Base-by-base conservation (phyloP, 2,329 filamentous ascomycete species). In the Ophiosphaerella narmari region DNA sequence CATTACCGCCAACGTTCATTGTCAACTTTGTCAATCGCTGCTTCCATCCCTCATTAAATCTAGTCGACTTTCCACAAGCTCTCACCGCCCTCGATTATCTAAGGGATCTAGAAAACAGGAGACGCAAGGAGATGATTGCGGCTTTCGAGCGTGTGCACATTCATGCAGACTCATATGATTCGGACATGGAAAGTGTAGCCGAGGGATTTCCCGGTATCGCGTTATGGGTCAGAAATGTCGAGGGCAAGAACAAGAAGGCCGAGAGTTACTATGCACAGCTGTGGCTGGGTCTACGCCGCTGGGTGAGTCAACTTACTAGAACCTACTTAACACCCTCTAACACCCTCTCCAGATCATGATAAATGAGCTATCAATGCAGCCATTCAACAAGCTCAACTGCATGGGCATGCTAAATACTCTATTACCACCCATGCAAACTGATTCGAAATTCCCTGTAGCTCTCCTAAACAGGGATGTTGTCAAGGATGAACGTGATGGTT, bases 361-460 rank as follows among this genome's bases (percentile, higher is more conserved):
- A 69, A 86, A 87, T 60, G 85, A 87, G 60, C 78, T 88, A 60
- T 80, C 83, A 23, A 74, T 86, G 26, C 74, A 79, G 29, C 83
- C 84, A 0, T 86, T 85, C 71, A 83, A 84, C 74, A 86, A 85
- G 67, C 78, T 81, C 61, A 87, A 86, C 66, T 86, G 85, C 64
- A 77, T 86, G 55, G 85, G 83, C 45, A 85, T 88, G 80, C 80
- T 88, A 43, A 88, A 88, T 71, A 87, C 85, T 8, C 75, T 88
- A 26, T 84, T 86, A 55, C 85, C 85, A 7, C 84, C 85, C 2
- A 75, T 80, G 36, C 75, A 75, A 14, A 59, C 50, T 16, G 46
- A 52, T 24, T 56, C 57, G 12, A 68, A 60, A 41, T 54, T 66
- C 37, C 82, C 80, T 5, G 83, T 82, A 8, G 71, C 77, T 24